Percentiles rank a stretch among this genome's conserved stretches.
phyloP scores from a whole-genome alignment of 2,329 filamentous ascomycete species.

The Phialophora macrospora region DNA sequence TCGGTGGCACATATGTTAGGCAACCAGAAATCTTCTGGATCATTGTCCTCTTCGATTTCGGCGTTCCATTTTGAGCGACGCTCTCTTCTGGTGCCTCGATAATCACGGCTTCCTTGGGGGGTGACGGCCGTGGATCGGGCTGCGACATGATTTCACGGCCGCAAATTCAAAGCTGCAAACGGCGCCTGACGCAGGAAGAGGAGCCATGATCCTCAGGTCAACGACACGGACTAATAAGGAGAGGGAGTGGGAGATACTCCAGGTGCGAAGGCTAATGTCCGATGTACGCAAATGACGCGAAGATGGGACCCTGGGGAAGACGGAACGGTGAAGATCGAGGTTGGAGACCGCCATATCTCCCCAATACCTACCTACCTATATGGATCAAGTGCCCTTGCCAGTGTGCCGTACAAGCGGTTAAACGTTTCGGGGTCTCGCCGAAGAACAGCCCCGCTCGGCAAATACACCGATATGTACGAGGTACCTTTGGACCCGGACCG shows the following conservation, averaged over 20 bases:
- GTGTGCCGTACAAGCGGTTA: background rate
- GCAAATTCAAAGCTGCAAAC: slow-evolving; percentile 6
- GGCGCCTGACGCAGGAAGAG: slow-evolving; percentile 4
- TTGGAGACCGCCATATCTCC: background rate
- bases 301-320: slow-evolving; percentile 10
- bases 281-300: slow-evolving; percentile 30
- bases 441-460: slow-evolving; percentile 5
- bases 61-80: slow-evolving; percentile 10
- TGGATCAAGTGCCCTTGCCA: background rate
- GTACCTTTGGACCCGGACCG: background rate
- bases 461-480: slow-evolving; percentile 5
- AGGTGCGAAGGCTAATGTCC: slow-evolving; percentile 20
- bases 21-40: slow-evolving; percentile 23
- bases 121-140: slow-evolving; percentile 7
- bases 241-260: slow-evolving; percentile 12
- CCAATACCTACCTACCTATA: no score
- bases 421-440: slow-evolving; percentile 25
- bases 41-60: slow-evolving; percentile 11
- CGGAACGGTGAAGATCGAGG: slow-evolving; percentile 8
- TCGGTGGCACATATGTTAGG: slow-evolving; percentile 39
- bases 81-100: slow-evolving; percentile 4
- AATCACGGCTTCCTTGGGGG: slow-evolving; percentile 3
- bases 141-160: slow-evolving; percentile 25
- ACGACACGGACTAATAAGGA: slow-evolving; percentile 11
- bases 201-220: slow-evolving; percentile 15